Conservation (phyloP, 1,139 yeast species). For the Hyphopichia wangnamkhiaoensis region DNA sequence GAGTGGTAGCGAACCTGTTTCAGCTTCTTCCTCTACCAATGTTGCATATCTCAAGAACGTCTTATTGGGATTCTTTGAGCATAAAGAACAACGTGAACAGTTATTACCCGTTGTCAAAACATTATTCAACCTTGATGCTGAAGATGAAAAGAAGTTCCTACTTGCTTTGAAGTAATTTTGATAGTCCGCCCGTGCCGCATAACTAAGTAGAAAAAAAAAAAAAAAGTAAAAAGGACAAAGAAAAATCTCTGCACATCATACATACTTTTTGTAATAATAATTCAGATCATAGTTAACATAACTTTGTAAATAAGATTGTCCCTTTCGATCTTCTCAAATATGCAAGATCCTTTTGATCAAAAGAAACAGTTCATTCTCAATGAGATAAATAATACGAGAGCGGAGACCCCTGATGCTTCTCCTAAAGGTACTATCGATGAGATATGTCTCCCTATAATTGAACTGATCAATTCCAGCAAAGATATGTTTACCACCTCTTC, state of each 20-base stretch:
- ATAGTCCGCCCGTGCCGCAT: conserved; percentile 12
- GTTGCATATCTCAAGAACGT: conserved; percentile 86
- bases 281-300: too few species aligned
- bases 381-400: conserved; percentile 49
- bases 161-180: conserved; percentile 52
- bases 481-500: conserved; percentile 86
- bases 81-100: conserved; percentile 84
- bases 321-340: conserved; percentile 7
- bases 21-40: conserved; percentile 25
- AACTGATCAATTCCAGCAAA: conserved; percentile 58
- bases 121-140: conserved; percentile 63
- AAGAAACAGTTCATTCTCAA: conserved; percentile 61
- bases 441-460: conserved; percentile 68
- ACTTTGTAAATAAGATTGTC: too few species aligned
- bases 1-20: conserved; percentile 9
- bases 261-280: too few species aligned
- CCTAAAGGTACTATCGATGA: conserved; percentile 85
- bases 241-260: too few species aligned
- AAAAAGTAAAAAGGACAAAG: too few species aligned
- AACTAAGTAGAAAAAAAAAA: conserved; percentile 4
- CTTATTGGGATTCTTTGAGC: conserved; percentile 83
- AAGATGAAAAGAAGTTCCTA: conserved; percentile 72
- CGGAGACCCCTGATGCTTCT: conserved; percentile 61
- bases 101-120: conserved; percentile 83
- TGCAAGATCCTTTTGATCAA: conserved; percentile 64